These are phyloP conservation scores for Pythium grandisporangium DNA, from an alignment of 352 stramenopile genomes.

Conservation along the genomic window DNA sequence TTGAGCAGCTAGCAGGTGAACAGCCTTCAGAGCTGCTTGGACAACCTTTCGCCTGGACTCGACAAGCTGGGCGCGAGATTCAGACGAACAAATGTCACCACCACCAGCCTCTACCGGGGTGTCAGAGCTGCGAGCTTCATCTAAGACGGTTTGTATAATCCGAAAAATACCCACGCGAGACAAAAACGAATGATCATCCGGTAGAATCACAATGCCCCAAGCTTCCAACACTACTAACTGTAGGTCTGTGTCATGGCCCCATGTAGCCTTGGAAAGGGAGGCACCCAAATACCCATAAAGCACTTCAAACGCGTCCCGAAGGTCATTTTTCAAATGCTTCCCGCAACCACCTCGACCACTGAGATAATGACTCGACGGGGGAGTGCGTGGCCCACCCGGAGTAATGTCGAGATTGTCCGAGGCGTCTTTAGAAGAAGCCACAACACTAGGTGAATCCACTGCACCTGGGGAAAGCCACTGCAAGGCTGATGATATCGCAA, in stretches of 20 bases:
- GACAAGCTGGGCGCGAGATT: slow-evolving; percentile 29
- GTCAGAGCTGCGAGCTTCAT: slow-evolving; percentile 48
- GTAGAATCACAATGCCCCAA: slow-evolving; percentile 84
- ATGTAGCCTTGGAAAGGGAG: slow-evolving; percentile 75
- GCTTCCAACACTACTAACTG: slow-evolving; percentile 76
- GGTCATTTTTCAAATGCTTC: slow-evolving; percentile 64
- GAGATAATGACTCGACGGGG: slow-evolving; percentile 58
- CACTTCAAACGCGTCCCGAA: slow-evolving; percentile 78
- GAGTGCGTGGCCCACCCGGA: no score
- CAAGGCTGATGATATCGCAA: slow-evolving; percentile 50
- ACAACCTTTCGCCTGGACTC: slow-evolving; percentile 74
- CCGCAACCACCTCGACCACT: slow-evolving; percentile 72
- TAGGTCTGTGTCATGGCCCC: slow-evolving; percentile 68
- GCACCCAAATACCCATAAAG: slow-evolving; percentile 73
- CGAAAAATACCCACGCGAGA: slow-evolving; percentile 86
- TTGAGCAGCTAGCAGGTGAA: slow-evolving; percentile 83
- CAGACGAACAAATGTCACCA: slow-evolving; percentile 6
- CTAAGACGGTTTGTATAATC: slow-evolving; percentile 84
- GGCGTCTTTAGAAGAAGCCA: no score
- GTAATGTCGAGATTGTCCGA: no score
- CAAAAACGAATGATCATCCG: slow-evolving; percentile 85
- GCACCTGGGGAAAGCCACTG: slow-evolving; percentile 67
- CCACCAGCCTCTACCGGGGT: not conserved
- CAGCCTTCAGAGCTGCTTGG: slow-evolving; percentile 79
- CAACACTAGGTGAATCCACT: slow-evolving; percentile 7